Evolutionary conservation across 2,329 filamentous ascomycete species (phyloP).

Genomic region (Ophiosphaerella herpotricha): DNA sequence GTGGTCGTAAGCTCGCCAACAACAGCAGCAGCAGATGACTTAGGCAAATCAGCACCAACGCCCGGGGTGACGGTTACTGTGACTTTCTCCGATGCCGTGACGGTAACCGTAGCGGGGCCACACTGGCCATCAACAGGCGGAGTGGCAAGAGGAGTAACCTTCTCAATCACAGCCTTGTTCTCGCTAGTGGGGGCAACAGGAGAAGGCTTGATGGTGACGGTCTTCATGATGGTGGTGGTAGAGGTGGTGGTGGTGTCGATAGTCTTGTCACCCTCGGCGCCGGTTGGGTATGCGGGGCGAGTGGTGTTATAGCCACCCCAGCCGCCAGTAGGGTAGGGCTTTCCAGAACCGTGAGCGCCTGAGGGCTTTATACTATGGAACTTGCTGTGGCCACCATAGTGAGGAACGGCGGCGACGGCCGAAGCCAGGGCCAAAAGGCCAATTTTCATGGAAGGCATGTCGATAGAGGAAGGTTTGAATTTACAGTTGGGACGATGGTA

Average conservation of each 20-base stretch:
- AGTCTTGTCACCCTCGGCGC: conserved; percentile 25
- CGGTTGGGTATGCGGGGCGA: conserved; percentile 22
- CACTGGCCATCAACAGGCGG: conserved; percentile 27
- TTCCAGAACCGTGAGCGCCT: conserved; percentile 18
- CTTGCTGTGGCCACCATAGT: conserved; percentile 34
- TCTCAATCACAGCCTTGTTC: conserved; percentile 16
- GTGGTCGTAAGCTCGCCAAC: conserved; percentile 11
- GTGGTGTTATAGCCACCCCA: conserved; percentile 36
- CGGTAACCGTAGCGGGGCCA: conserved; percentile 39
- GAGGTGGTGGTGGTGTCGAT: conserved; percentile 29
- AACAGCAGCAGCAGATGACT: conserved; percentile 18
- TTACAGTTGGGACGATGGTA: conserved; percentile 14
- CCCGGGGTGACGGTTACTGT: conserved; percentile 47
- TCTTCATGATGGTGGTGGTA: conserved; percentile 33
- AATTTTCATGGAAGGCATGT: conserved; percentile 46
- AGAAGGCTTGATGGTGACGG: conserved; percentile 25
- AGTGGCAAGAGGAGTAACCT: conserved; percentile 6
- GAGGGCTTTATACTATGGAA: conserved; percentile 26
- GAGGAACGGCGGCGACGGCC: conserved; percentile 46
- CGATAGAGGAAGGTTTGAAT: conserved; percentile 14
- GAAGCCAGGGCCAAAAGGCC: conserved; percentile 51
- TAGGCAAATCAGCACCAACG: conserved; percentile 17
- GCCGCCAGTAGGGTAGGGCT: conserved; percentile 39
- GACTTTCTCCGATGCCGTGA: conserved; percentile 49
- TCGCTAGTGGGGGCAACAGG: conserved; percentile 9